These are phyloP conservation scores for Camelina laxa DNA, from an alignment of 345 rosid species.

Conservation along the genomic window DNA sequence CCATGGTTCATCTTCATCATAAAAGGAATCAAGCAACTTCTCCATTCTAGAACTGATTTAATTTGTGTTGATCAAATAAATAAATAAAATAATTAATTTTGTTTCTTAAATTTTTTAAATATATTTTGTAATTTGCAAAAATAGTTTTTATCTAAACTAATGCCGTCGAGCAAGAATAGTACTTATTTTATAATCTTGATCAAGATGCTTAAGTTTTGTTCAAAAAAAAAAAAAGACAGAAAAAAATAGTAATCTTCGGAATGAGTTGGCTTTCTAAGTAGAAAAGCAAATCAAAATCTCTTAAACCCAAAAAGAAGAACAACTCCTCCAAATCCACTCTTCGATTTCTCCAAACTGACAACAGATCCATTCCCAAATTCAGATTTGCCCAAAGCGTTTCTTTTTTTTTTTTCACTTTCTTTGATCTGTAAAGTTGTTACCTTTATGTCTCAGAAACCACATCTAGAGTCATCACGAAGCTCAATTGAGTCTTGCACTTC, in stretches of 20 bases:
- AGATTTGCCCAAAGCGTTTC: neutral
- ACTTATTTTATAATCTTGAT: too few species aligned
- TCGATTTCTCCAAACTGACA: neutral
- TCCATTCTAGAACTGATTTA: neutral
- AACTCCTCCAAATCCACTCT: neutral
- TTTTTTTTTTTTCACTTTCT: neutral
- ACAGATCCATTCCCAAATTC: slow-evolving; percentile 15
- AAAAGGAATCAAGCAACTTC: too few species aligned
- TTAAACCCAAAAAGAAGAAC: slow-evolving; percentile 12
- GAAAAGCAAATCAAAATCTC: slow-evolving; percentile 5
- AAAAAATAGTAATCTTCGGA: neutral
- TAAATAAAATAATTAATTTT: too few species aligned
- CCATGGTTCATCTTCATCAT: neutral
- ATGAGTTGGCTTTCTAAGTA: slow-evolving; percentile 1
- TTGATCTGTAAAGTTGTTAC: slow-evolving; percentile 8
- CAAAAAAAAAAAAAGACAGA: too few species aligned
- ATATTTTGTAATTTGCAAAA: too few species aligned
- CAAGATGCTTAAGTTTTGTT: too few species aligned
- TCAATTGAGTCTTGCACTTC: slow-evolving; percentile 79
- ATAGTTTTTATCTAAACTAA: too few species aligned
- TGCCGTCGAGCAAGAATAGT: too few species aligned
- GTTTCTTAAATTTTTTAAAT: too few species aligned
- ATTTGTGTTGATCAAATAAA: too few species aligned
- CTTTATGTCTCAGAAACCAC: slow-evolving; percentile 57
- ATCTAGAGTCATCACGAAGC: slow-evolving; percentile 54